phyloP scores from a whole-genome alignment of 305 asterid genomes.

The Fraxinus sp. region DNA sequence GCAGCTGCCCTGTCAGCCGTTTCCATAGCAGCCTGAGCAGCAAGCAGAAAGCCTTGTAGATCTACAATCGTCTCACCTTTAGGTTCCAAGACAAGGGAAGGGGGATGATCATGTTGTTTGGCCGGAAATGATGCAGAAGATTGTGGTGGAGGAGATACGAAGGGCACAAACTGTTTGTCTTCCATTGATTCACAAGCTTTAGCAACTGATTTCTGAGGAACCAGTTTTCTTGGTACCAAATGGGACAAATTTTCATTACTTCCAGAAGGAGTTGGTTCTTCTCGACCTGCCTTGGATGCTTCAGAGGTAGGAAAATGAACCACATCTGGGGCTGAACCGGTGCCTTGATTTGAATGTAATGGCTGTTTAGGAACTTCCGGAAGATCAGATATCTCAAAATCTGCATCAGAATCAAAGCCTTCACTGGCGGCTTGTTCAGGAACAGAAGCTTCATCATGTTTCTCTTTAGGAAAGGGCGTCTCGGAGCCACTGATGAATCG shows the following conservation, averaged over 20 bases:
- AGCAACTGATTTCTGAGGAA: constrained; percentile 31
- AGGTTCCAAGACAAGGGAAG: constrained; percentile 32
- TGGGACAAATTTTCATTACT: constrained; percentile 24
- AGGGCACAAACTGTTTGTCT: constrained; percentile 68
- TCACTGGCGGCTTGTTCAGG: constrained; percentile 44
- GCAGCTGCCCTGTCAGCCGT: constrained; percentile 90
- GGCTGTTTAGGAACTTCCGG: constrained; percentile 80
- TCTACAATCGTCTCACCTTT: constrained; percentile 40
- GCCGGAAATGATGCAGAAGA: constrained; percentile 31
- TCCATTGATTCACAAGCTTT: constrained; percentile 35
- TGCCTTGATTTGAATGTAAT: constrained; percentile 45
- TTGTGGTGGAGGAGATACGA: constrained; percentile 57
- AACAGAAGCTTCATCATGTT: constrained; percentile 42
- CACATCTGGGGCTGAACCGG: constrained; percentile 68
- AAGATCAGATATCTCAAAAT: constrained; percentile 60
- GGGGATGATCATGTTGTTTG: constrained; percentile 23
- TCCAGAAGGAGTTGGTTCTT: constrained; percentile 34
- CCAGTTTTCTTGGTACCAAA: constrained; percentile 30
- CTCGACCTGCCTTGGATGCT: constrained; percentile 59
- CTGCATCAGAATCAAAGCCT: constrained; percentile 59
- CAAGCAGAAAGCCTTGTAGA: constrained; percentile 80
- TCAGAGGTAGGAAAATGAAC: constrained; percentile 87
- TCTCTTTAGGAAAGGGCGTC: constrained; percentile 63
- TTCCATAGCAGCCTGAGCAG: constrained; percentile 89
- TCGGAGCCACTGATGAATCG: constrained; percentile 63